Conservation (phyloP, 768 basidiomycete genomes). For the Collybiopsis confluens region DNA sequence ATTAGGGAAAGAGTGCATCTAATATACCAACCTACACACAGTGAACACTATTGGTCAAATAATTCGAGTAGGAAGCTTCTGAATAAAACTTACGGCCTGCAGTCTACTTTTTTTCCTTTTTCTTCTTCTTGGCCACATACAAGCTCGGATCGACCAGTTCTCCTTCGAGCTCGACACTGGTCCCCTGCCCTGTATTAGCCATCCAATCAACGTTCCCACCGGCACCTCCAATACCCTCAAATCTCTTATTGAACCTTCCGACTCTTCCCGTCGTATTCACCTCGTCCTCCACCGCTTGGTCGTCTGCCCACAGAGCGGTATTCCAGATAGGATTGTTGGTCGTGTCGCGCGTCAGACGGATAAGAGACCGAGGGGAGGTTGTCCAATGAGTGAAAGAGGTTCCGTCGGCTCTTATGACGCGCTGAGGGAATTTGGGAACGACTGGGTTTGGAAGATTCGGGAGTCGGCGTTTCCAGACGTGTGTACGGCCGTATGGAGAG, state of each 20-base stretch:
- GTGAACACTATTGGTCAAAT: too few species aligned
- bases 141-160: slow-evolving; percentile 12
- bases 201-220: slow-evolving; percentile 31
- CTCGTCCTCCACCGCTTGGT: slow-evolving; percentile 59
- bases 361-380: slow-evolving; percentile 75
- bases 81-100: neutral
- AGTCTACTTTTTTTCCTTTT: neutral
- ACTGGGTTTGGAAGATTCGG: slow-evolving; percentile 75
- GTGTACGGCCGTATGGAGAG: slow-evolving; percentile 81
- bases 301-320: slow-evolving; percentile 50
- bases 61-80: too few species aligned
- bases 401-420: slow-evolving; percentile 83
- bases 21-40: too few species aligned
- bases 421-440: slow-evolving; percentile 83
- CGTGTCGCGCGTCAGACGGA: slow-evolving; percentile 80
- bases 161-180: slow-evolving; percentile 5
- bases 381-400: slow-evolving; percentile 86
- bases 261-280: slow-evolving; percentile 70
- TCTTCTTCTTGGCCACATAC: slow-evolving; percentile 11
- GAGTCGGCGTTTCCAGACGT: slow-evolving; percentile 70
- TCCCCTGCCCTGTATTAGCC: slow-evolving; percentile 18
- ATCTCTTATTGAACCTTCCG: slow-evolving; percentile 75
- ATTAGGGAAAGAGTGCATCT: too few species aligned
- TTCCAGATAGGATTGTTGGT: slow-evolving; percentile 90
- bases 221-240: slow-evolving; percentile 45